Conservation (phyloP, 2,329 filamentous ascomycete species). For the Beauveria varroae region DNA sequence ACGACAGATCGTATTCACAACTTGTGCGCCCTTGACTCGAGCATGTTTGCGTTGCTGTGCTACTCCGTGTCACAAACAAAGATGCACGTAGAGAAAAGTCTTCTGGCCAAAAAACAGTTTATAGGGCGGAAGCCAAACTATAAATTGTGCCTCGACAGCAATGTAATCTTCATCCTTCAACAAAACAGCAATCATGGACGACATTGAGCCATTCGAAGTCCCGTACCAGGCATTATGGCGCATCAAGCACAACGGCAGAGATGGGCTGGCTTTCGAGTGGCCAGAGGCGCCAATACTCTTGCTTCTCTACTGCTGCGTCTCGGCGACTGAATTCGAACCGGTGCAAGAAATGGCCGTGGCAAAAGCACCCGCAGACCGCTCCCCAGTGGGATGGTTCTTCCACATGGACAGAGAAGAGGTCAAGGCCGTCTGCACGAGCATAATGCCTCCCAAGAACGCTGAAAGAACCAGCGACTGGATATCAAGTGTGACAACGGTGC, state of each 20-base stretch:
- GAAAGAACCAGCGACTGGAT: not conserved
- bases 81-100: not conserved
- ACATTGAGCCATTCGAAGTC: not conserved
- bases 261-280: not conserved
- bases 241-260: not conserved
- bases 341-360: not conserved
- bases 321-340: not conserved
- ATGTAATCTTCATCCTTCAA: too few species aligned
- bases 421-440: not conserved
- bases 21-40: not conserved
- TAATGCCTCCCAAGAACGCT: not conserved
- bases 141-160: too few species aligned
- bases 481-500: rapidly evolving
- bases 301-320: not conserved
- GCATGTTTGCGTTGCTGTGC: not conserved
- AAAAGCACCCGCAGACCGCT: not conserved
- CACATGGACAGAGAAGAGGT: not conserved
- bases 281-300: not conserved
- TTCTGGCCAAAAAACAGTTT: not conserved
- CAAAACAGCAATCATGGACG: not conserved
- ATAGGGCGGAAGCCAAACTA: too few species aligned
- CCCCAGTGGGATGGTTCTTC: not conserved
- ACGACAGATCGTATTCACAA: not conserved
- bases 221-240: conserved; percentile 4
- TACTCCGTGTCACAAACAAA: not conserved